These are phyloP conservation scores for Dioscorea alata DNA, from an alignment of 106 monocot species.

Conservation along the genomic window DNA sequence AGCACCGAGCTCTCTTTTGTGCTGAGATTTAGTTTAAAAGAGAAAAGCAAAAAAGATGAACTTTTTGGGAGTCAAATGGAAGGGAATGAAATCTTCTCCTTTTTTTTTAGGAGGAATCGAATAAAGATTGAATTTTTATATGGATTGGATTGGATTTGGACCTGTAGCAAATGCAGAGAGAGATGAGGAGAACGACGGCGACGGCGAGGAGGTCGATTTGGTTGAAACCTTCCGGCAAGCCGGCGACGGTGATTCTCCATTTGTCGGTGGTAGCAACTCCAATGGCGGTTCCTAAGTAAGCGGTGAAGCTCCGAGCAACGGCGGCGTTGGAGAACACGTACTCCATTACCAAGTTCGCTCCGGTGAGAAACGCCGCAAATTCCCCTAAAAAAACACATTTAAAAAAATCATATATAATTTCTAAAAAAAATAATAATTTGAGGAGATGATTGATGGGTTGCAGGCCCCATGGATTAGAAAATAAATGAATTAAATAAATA, in stretches of 20 bases:
- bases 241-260: conserved; percentile 63
- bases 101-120: no score
- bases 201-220: conserved; percentile 79
- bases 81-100: no score
- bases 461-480: background rate
- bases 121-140: background rate
- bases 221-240: conserved; percentile 83
- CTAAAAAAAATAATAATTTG: no score
- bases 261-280: conserved; percentile 37
- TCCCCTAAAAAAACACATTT: conserved; percentile 41
- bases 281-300: conserved; percentile 73
- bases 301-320: conserved; percentile 82
- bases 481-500: background rate
- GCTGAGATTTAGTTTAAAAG: conserved; percentile 17
- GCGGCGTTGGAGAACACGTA: conserved; percentile 98
- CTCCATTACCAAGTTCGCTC: conserved; percentile 92
- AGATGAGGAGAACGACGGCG: conserved; percentile 44
- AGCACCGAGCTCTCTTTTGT: conserved; percentile 83
- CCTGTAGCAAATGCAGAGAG: conserved; percentile 87
- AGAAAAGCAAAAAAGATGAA: no score
- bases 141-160: conserved; percentile 8
- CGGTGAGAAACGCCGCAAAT: conserved; percentile 86
- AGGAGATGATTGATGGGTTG: background rate
- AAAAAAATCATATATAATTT: no score
- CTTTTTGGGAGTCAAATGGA: no score